Conservation (phyloP, 164 flowering plant genomes). For the Vitis rupestris region DNA sequence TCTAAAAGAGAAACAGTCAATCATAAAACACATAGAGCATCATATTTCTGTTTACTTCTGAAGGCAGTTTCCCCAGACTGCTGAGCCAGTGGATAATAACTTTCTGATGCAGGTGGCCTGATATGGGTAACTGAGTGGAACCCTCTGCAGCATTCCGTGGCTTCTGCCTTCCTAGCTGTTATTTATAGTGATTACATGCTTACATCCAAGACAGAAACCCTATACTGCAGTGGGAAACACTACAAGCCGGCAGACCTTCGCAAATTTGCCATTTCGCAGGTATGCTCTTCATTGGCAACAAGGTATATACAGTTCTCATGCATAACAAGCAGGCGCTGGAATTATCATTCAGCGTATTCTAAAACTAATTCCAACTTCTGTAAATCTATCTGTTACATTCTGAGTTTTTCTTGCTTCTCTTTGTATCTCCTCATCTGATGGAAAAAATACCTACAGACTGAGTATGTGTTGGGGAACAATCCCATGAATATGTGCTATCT, state of each 20-base stretch:
- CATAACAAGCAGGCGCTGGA: neutral
- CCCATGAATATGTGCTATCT: constrained; percentile 48
- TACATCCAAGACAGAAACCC: constrained; percentile 18
- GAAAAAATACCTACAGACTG: constrained; percentile 19
- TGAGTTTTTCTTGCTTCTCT: neutral
- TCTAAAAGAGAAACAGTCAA: no score
- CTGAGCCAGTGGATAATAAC: no score
- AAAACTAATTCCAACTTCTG: neutral
- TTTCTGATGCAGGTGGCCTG: constrained; percentile 28
- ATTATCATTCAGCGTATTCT: neutral
- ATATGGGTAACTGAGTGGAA: constrained; percentile 38
- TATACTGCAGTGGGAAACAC: constrained; percentile 25
- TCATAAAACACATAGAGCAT: no score
- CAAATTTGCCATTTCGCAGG: constrained; percentile 44
- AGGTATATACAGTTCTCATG: neutral
- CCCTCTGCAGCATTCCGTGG: constrained; percentile 32
- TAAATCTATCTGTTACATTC: neutral
- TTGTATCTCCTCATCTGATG: no score
- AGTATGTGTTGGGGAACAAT: constrained; percentile 45
- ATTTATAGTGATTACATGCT: constrained; percentile 45
- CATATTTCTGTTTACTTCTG: no score
- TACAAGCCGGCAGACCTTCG: constrained; percentile 34
- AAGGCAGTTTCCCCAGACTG: no score
- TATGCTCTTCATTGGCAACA: neutral
- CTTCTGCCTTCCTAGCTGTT: constrained; percentile 37